phyloP scores from a whole-genome alignment of 306 rosid genomes.

The Trifolium pratense region DNA sequence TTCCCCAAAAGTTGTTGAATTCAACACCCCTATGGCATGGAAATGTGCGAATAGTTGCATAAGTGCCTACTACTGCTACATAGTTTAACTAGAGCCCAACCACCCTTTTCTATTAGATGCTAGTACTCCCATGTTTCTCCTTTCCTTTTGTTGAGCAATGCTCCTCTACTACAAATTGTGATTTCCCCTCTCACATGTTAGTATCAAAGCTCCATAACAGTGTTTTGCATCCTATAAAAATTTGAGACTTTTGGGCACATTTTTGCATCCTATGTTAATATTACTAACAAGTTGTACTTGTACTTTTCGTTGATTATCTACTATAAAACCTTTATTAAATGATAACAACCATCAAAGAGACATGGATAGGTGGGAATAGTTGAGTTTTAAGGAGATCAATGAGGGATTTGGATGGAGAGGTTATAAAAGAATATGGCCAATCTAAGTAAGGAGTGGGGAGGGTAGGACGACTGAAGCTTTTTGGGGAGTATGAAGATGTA shows the following conservation, averaged over 20 bases:
- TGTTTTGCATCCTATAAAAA: background rate
- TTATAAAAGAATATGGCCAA: background rate
- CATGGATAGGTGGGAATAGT: too few relatives aligned
- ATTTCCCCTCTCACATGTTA: background rate
- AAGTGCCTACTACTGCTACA: too few relatives aligned
- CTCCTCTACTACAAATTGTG: background rate
- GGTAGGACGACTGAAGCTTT: too few relatives aligned
- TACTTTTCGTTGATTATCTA: too few relatives aligned
- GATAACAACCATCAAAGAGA: too few relatives aligned
- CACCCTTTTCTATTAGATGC: background rate
- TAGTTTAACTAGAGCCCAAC: background rate
- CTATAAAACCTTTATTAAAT: too few relatives aligned
- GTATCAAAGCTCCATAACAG: background rate
- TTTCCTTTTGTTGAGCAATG: background rate
- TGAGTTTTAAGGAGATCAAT: too few relatives aligned
- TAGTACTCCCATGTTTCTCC: background rate
- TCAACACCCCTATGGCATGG: background rate
- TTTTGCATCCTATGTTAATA: too few relatives aligned
- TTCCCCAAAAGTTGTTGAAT: background rate
- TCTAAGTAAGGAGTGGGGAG: too few relatives aligned
- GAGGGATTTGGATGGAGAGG: too few relatives aligned
- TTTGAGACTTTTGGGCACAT: background rate
- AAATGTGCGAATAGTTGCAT: background rate
- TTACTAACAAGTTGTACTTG: too few relatives aligned
- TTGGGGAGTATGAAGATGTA: too few relatives aligned